phyloP scores from a whole-genome alignment of 495 filamentous ascomycete genomes.

The Chaetomium fimeti region DNA sequence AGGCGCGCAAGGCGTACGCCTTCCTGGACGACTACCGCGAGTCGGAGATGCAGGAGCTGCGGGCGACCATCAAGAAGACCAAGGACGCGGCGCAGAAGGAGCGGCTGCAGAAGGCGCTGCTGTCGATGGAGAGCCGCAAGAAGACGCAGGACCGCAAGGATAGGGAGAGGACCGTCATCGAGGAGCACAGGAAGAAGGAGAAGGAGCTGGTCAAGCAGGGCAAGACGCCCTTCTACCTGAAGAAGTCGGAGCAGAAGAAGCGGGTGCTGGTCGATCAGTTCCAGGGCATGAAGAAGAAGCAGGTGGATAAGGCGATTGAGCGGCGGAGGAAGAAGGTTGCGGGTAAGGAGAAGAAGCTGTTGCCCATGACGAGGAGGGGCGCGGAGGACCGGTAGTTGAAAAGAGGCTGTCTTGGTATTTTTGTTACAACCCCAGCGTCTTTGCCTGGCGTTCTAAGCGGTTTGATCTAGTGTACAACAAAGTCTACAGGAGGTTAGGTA shows the following conservation, averaged over 20 bases:
- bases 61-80: constrained; percentile 60
- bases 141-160: constrained; percentile 67
- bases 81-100: constrained; percentile 64
- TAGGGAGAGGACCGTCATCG: constrained; percentile 60
- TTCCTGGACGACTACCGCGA: constrained; percentile 85
- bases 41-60: constrained; percentile 72
- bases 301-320: constrained; percentile 78
- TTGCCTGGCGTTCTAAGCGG: neutral
- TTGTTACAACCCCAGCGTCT: neutral
- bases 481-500: constrained; percentile 1
- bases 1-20: constrained; percentile 65
- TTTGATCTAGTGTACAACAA: neutral
- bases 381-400: constrained; percentile 25
- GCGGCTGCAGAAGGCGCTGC: constrained; percentile 62
- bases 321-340: constrained; percentile 79
- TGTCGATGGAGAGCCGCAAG: constrained; percentile 66
- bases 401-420: neutral
- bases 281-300: constrained; percentile 71
- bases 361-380: constrained; percentile 65
- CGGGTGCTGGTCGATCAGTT: constrained; percentile 74
- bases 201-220: constrained; percentile 78
- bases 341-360: constrained; percentile 73
- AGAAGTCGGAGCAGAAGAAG: constrained; percentile 88
- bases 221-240: constrained; percentile 91
- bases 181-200: constrained; percentile 76